phyloP scores from a whole-genome alignment of 2,329 filamentous ascomycete genomes.

The Seiridium cupressi region DNA sequence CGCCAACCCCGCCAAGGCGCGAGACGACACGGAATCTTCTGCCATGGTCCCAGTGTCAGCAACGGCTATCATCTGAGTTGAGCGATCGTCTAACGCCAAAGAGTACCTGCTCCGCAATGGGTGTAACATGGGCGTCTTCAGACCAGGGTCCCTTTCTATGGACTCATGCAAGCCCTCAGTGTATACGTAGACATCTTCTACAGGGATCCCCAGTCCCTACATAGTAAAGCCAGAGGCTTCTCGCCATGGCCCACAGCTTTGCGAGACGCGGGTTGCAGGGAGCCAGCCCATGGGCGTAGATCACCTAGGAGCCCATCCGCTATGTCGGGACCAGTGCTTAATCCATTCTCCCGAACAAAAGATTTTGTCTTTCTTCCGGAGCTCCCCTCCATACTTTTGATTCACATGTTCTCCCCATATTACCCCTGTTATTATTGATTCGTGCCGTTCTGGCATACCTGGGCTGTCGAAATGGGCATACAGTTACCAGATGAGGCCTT shows the following conservation, averaged over 20 bases:
- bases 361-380: neutral
- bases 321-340: neutral
- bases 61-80: neutral
- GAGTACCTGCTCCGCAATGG: neutral
- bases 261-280: neutral
- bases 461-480: conserved; percentile 29
- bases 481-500: conserved; percentile 32
- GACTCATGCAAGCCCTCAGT: neutral
- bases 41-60: neutral
- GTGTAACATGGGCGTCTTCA: neutral
- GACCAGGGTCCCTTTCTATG: conserved; percentile 6
- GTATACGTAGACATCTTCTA: neutral
- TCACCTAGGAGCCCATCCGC: neutral
- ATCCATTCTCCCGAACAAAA: neutral
- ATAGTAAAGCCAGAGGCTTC: neutral
- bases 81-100: neutral
- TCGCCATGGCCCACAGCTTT: neutral
- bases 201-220: neutral
- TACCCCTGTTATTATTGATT: neutral
- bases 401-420: neutral
- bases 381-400: neutral
- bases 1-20: neutral
- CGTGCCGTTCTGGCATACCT: neutral
- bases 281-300: neutral
- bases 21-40: neutral